Percentiles rank a stretch among this genome's conserved stretches.
These are phyloP conservation scores for Aspergillus kassunensis DNA, from an alignment of 495 filamentous ascomycete species.

Conservation along the genomic window DNA sequence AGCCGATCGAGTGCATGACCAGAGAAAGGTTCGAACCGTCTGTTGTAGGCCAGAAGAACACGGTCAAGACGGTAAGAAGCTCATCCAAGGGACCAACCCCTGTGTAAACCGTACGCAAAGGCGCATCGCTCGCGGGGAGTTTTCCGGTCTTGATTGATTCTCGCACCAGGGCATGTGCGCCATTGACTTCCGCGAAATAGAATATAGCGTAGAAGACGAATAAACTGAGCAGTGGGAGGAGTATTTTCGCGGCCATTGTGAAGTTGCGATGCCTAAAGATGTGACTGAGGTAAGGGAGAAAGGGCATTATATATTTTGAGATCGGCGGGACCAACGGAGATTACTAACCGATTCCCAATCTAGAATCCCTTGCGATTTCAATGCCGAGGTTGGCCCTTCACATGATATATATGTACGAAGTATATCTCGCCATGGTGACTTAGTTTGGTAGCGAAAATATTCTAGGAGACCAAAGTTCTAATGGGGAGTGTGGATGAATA, in stretches of 20 bases:
- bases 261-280: neutral
- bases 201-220: constrained; percentile 41
- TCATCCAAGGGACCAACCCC: constrained; percentile 47
- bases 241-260: constrained; percentile 24
- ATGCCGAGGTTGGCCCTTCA: neutral
- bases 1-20: constrained; percentile 44
- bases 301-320: no score
- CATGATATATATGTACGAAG: neutral
- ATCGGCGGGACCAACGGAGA: neutral
- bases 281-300: no score
- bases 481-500: no score
- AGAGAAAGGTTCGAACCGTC: constrained; percentile 46
- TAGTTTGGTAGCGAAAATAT: no score
- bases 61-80: constrained; percentile 42
- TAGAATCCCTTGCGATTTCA: neutral
- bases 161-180: constrained; percentile 27
- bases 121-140: constrained; percentile 37
- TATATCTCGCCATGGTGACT: no score
- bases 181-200: constrained; percentile 40
- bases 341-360: neutral
- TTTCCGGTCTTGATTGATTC: constrained; percentile 28
- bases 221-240: constrained; percentile 40
- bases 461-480: no score
- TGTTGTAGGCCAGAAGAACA: constrained; percentile 54
- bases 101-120: constrained; percentile 45